phyloP scores from a whole-genome alignment of 2,329 filamentous ascomycete species.

The Thelonectria blattea region DNA sequence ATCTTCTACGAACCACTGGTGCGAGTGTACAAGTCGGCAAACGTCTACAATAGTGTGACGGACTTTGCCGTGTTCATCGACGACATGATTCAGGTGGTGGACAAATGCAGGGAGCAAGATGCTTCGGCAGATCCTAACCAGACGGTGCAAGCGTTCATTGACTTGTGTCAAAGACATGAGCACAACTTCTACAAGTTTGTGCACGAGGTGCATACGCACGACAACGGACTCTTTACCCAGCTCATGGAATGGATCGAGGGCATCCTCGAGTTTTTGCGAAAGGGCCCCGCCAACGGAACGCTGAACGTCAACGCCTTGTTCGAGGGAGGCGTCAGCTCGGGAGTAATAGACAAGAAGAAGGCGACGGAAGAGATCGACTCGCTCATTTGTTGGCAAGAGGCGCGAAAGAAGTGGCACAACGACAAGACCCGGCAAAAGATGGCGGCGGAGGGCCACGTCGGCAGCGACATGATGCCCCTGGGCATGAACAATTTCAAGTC shows the following conservation, averaged over 20 bases:
- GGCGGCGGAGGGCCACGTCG: conserved; percentile 74
- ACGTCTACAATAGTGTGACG: conserved; percentile 96
- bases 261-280: conserved; percentile 89
- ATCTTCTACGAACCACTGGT: conserved; percentile 99
- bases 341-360: conserved; percentile 71
- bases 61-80: conserved; percentile 94
- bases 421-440: conserved; percentile 99
- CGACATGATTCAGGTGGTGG: conserved; percentile 81
- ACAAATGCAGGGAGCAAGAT: conserved; percentile 73
- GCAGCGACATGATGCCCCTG: conserved; percentile 57
- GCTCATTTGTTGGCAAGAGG: conserved; percentile 92
- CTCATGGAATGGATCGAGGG: conserved; percentile 98
- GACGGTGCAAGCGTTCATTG: conserved; percentile 97
- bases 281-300: conserved; percentile 83
- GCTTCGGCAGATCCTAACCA: conserved; percentile 96
- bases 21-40: conserved; percentile 96
- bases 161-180: conserved; percentile 92
- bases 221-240: conserved; percentile 94
- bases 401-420: conserved; percentile 96
- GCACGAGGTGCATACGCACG: conserved; percentile 95
- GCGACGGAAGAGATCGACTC: conserved; percentile 82
- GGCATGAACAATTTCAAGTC: conserved; percentile 69
- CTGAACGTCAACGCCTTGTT: conserved; percentile 95
- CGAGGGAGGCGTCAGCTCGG: conserved; percentile 74
- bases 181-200: conserved; percentile 99